Conservation (phyloP, 1,284 basidiomycete species). For the Fistulinella cinereoalba region DNA sequence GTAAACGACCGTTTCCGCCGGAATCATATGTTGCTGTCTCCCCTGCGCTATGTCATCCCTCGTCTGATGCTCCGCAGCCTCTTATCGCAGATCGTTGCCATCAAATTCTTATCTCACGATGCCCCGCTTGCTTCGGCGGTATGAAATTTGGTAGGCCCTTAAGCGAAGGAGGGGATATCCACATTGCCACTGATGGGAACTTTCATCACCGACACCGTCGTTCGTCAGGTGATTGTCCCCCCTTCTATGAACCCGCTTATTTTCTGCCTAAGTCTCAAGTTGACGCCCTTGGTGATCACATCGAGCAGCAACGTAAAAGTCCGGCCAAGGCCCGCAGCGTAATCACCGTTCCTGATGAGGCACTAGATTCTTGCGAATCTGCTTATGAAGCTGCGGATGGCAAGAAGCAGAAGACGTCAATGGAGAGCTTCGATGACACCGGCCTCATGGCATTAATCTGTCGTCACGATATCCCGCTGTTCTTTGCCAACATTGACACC, state of each 20-base stretch:
- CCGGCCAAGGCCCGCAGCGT: constrained; percentile 3
- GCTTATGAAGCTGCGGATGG: not conserved
- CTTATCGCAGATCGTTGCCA: not conserved
- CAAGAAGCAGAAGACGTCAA: not conserved
- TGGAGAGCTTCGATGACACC: not conserved
- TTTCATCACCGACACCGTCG: too few species aligned
- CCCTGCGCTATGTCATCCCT: not conserved
- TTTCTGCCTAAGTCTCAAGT: too few species aligned
- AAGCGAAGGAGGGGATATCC: not conserved
- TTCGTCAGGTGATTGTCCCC: too few species aligned
- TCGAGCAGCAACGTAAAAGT: constrained; percentile 1
- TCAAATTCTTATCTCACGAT: constrained; percentile 4
- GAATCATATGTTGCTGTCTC: too few species aligned
- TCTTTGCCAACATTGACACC: constrained; percentile 38
- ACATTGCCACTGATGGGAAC: constrained; percentile 3
- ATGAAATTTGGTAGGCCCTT: not conserved
- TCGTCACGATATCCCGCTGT: constrained; percentile 38
- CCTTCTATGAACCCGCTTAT: too few species aligned
- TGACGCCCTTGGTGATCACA: too few species aligned
- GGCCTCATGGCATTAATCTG: constrained; percentile 37
- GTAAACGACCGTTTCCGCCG: not conserved
- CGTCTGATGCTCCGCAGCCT: not conserved
- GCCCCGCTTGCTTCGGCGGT: constrained; percentile 2
- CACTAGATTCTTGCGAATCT: constrained; percentile 24
- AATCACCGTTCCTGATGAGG: constrained; percentile 27